Base-by-base conservation (phyloP, 2,329 filamentous ascomycete species). In the Penicillium sp. region DNA sequence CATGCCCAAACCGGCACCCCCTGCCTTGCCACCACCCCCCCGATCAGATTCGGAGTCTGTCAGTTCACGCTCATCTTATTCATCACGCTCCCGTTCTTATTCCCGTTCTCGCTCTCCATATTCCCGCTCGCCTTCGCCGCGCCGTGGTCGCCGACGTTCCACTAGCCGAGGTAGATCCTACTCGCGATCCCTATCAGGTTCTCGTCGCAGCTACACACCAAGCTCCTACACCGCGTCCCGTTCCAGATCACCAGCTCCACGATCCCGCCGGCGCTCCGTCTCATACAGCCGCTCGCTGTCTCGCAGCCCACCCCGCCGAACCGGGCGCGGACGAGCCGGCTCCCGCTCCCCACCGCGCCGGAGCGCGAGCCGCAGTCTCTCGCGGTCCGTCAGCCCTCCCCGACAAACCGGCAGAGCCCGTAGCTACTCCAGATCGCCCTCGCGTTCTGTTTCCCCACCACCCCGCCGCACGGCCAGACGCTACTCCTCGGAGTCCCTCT, bases 1-100 rank as follows among this genome's bases (percentile, higher is more conserved):
- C 73, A 87, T 96, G 78, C 93, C 93, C 13, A 95, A 96, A 74
- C 93, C 93, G 3, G 85, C 90, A 1, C 81, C 91, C 26, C 91
- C 91, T 6, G 88, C 92, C 1, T 81, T 91, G 1, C 83, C 87
- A 23, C 81, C 82, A 45, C 45, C 55, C 1, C 81, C 78, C 8
- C 83, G 90, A 64, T 88, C 88, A 0, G 90, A 91, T 65, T 88
- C 88, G 0, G 89, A 90, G 50, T 92, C 83, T 7, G 81, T 81
- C 58, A 84, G 67, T 38, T 77, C 75, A 19, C 77, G 74, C 15
- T 82, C 82, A 1, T 70, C 66, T 50, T 72, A 69, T 62, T 71
- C 70, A 38, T 65, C 67, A 46, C 75, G 75, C 47, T 81, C 81
- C 3, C 73, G 73, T 13, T 84, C 82, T 50, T 76, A 76, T 53